phyloP scores from a whole-genome alignment of 208 protist species.

The Trypanosoma boissoni region DNA sequence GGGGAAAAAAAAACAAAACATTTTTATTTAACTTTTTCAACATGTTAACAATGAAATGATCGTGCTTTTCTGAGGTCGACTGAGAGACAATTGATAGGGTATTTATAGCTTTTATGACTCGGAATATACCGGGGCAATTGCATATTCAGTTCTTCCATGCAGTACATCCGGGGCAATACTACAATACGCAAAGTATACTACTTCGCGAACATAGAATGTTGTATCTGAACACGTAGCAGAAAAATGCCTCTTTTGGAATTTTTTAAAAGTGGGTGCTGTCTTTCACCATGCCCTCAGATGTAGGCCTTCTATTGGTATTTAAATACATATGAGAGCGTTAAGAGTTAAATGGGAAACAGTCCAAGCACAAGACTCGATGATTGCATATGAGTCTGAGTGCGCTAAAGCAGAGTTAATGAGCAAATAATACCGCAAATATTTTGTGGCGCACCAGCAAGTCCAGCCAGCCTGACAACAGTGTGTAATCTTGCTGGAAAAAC shows the following conservation, averaged over 20 bases:
- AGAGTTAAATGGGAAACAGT: not conserved
- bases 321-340: not conserved
- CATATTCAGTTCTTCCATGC: not conserved
- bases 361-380: not conserved
- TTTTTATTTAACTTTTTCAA: not conserved
- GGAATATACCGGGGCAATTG: not conserved
- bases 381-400: not conserved
- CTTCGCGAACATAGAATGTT: not conserved
- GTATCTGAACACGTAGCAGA: not conserved
- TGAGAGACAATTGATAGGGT: not conserved
- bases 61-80: not conserved
- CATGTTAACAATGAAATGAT: not conserved
- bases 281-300: not conserved
- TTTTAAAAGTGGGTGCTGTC: not conserved
- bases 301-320: not conserved
- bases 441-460: not conserved
- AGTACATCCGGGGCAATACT: not conserved
- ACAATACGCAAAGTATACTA: not conserved
- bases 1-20: not conserved
- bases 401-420: not conserved
- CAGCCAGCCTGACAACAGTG: not conserved
- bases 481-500: not conserved
- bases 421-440: not conserved
- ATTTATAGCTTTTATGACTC: not conserved
- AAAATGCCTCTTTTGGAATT: not conserved